A percentile compares a stretch with the other conserved stretches of the same genome.
Evolutionary conservation across 1,284 basidiomycete species (phyloP).

Genomic region (Ustilago sp.): DNA sequence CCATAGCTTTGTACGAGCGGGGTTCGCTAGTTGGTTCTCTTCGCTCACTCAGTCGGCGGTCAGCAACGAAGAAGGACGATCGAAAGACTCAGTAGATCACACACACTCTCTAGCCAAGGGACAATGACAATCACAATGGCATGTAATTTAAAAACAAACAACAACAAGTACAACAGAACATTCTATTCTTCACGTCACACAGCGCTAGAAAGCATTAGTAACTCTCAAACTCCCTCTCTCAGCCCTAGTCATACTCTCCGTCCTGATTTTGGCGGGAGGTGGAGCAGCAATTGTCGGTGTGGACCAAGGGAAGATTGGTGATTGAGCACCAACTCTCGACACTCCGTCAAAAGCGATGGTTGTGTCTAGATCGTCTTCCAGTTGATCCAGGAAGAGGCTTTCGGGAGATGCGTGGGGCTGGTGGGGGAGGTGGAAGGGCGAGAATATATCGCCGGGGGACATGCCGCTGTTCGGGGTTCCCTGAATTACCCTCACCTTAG

Average conservation of each 20-base stretch:
- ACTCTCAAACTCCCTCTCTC: conserved; percentile 10
- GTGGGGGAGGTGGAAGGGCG: conserved; percentile 29
- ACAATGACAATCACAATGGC: conserved; percentile 8
- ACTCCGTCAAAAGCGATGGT: conserved; percentile 20
- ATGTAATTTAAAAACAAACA: conserved; percentile 8
- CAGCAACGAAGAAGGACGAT: neutral
- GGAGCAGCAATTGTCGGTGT: conserved; percentile 33
- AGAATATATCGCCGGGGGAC: conserved; percentile 29
- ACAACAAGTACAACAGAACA: conserved; percentile 1
- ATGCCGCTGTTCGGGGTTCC: conserved; percentile 24
- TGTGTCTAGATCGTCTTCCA: conserved; percentile 18
- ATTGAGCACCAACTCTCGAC: conserved; percentile 2
- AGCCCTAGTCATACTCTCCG: conserved; percentile 7
- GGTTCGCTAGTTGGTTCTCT: neutral
- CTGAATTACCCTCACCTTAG: conserved; percentile 31
- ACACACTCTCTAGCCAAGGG: neutral
- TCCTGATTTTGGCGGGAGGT: conserved; percentile 16
- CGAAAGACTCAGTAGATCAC: conserved; percentile 7
- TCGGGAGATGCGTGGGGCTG: conserved; percentile 35
- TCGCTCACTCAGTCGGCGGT: conserved; percentile 9
- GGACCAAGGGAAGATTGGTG: conserved; percentile 33
- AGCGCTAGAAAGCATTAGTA: conserved; percentile 10
- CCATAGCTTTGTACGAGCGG: conserved; percentile 20
- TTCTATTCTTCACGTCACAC: neutral
- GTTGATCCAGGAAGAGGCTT: conserved; percentile 33